Evolutionary conservation across 768 basidiomycete genomes (phyloP), one percentile per base, ranked within the genome.

Genomic region (Kwoniella mangroviensis): DNA sequence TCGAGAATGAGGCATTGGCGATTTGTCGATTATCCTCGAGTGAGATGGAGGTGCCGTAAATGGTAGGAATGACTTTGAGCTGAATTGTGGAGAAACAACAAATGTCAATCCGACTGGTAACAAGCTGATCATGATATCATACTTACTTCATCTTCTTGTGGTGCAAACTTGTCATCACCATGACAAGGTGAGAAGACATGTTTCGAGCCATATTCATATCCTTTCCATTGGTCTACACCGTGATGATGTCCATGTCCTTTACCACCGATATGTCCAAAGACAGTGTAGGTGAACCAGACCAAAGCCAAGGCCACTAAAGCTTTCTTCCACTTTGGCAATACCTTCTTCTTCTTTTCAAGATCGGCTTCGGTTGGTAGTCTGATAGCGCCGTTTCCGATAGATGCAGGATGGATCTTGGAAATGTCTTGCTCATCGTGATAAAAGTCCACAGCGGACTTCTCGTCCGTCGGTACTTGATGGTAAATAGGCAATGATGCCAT

Each of bases 1-100:
- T 49, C 24, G 69, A 26, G 67, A 74, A 72, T 0, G 73, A 26
- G 9, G 76, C 76, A 43, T 74, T 77, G 67, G 73, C 71, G 0
- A 56, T 57, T 40, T 57, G 40, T 45, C 41, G 58, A 28, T 67
- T 52, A 13, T 59, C 64, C 34, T 53, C 65, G 53, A 57, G 22
- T 24, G 42, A 24, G n/a, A 67, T 28, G 15, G 65, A 1, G 17
- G 26, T 34, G 15, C n/a, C 70, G 26, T 71, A 70, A 1, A 51
- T n/a, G 10, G 66, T 62, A 3, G 58, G 45, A 21, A 65, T 9
- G 13, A 45, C 24, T 19, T 15, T 28, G 57, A 67, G 17, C 66
- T 67, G 24, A 13, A 28, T 9, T 11, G 24, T 34, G 52, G 12
- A 34, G 7, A 52, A 49, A 51, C 11, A n/a, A 63, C n/a, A 22